Evolutionary conservation across 164 flowering plant genomes (phyloP), one percentile per base, ranked within the genome.

Genomic region (Buxus sempervirens): DNA sequence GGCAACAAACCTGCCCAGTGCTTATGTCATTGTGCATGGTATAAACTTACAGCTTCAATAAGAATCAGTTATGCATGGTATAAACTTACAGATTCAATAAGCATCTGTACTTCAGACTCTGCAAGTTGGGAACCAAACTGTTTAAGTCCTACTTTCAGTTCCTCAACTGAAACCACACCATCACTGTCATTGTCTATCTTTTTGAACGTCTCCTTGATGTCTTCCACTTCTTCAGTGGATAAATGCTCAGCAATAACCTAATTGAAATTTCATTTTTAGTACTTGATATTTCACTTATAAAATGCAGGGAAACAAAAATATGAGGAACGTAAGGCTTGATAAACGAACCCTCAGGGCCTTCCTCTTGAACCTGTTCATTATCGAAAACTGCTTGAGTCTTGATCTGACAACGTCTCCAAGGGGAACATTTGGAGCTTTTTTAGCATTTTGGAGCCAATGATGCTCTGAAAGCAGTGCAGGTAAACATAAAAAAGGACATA

Each of bases 281-380:
- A 54, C n/a, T 26, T 32, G 24, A 45, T n/a, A 10, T 25, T 23
- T 41, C 36, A 15, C 12, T 20, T 12, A 57, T 15, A 71, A 20
- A 38, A 60, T 72, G 51, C 51, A 62, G 14, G n/a, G 42, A 64
- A 56, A 51, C 18, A 64, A n/a, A 1, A 54, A 48, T 38, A 49
- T n/a, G 60, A 62, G 38, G 25, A 57, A 16, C 10, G 19, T n/a
- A 21, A 53, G 20, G 45, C 27, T 53, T 32, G 18, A 49, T 61
- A 15, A 67, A 84, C 95, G 53, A 62, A 91, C 97, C 94, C 90
- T 81, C 57, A 91, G 73, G 49, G 97, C 97, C 71, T 83, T 90
- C 75, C 90, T 90, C 81, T 91, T 91, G 79, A 91, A 91, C 74
- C 96, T 85, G 78, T 91, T 91, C 94, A 91, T 87, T 91, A 91